Percentiles rank a stretch among this genome's conserved stretches.
These are phyloP conservation scores for Hypoxylon sp. DNA, from an alignment of 2,329 filamentous ascomycete species.

Conservation along the genomic window DNA sequence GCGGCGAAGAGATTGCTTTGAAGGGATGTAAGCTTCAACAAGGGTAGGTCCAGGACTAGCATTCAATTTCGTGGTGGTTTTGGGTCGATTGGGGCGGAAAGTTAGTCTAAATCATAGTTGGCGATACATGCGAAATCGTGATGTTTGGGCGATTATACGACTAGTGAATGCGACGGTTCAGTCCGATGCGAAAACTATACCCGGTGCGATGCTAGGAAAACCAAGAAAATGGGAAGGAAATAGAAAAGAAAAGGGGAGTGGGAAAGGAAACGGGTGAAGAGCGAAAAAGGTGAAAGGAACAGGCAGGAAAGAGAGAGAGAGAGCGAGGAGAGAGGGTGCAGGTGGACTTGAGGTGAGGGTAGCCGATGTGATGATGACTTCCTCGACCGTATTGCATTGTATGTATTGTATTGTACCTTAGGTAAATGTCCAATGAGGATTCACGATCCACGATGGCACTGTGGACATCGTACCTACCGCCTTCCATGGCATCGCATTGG, in stretches of 20 bases:
- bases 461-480: slow-evolving; percentile 23
- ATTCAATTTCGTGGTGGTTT: slow-evolving; percentile 35
- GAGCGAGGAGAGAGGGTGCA: slow-evolving; percentile 21
- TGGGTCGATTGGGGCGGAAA: slow-evolving; percentile 37
- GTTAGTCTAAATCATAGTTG: slow-evolving; percentile 47
- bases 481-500: slow-evolving; percentile 31
- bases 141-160: slow-evolving; percentile 28
- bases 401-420: slow-evolving; percentile 39
- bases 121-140: slow-evolving; percentile 41
- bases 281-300: slow-evolving; percentile 33
- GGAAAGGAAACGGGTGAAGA: slow-evolving; percentile 21
- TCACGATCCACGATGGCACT: slow-evolving; percentile 16
- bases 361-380: slow-evolving; percentile 43
- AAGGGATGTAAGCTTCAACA: slow-evolving; percentile 37
- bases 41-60: slow-evolving; percentile 31
- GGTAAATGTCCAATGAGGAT: slow-evolving; percentile 34
- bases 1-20: slow-evolving; percentile 32
- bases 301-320: slow-evolving; percentile 26
- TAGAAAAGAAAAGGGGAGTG: slow-evolving; percentile 14
- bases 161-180: slow-evolving; percentile 37
- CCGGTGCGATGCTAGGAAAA: slow-evolving; percentile 35
- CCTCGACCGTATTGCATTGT: slow-evolving; percentile 34
- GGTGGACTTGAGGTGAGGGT: slow-evolving; percentile 33
- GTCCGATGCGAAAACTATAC: slow-evolving; percentile 32
- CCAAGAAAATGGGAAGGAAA: slow-evolving; percentile 33